Evolutionary conservation across 306 rosid genomes (phyloP).

Genomic region (Elaeagnus macrophylla): DNA sequence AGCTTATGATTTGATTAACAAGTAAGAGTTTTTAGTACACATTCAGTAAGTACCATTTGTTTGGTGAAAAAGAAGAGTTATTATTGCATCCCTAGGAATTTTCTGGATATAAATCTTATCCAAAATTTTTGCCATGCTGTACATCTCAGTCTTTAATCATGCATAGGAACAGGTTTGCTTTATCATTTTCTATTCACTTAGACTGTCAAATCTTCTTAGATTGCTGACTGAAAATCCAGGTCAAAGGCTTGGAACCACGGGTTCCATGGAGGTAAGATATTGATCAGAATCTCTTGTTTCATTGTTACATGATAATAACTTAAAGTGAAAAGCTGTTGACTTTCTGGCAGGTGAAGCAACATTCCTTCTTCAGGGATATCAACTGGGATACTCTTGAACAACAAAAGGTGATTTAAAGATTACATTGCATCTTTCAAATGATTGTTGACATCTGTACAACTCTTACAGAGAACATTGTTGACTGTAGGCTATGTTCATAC

Average conservation of each 20-base stretch:
- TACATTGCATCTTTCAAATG: background rate
- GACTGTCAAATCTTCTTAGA: slow-evolving; percentile 45
- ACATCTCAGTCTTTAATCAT: too few relatives aligned
- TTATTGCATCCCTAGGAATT: too few relatives aligned
- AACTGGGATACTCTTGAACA: slow-evolving; percentile 94
- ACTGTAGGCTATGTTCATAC: slow-evolving; percentile 90
- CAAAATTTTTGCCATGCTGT: too few relatives aligned
- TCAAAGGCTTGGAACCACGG: slow-evolving; percentile 95
- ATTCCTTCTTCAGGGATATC: slow-evolving; percentile 72
- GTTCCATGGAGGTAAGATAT: slow-evolving; percentile 67
- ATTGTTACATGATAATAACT: slow-evolving; percentile 1
- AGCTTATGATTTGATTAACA: slow-evolving; percentile 74
- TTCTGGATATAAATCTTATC: too few relatives aligned
- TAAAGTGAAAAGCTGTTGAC: background rate
- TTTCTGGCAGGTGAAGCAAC: slow-evolving; percentile 79
- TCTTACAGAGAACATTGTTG: slow-evolving; percentile 8
- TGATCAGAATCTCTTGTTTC: slow-evolving; percentile 8
- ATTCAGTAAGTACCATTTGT: too few relatives aligned
- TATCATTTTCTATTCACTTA: slow-evolving; percentile 14
- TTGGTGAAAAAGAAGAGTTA: too few relatives aligned
- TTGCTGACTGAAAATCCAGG: slow-evolving; percentile 69
- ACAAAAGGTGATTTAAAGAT: slow-evolving; percentile 63
- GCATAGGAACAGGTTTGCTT: too few relatives aligned
- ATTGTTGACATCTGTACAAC: slow-evolving; percentile 3
- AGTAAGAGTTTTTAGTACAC: slow-evolving; percentile 38